Evolutionary conservation across 805 yeast species (phyloP).

Genomic region (Metschnikowia arizonensis): DNA sequence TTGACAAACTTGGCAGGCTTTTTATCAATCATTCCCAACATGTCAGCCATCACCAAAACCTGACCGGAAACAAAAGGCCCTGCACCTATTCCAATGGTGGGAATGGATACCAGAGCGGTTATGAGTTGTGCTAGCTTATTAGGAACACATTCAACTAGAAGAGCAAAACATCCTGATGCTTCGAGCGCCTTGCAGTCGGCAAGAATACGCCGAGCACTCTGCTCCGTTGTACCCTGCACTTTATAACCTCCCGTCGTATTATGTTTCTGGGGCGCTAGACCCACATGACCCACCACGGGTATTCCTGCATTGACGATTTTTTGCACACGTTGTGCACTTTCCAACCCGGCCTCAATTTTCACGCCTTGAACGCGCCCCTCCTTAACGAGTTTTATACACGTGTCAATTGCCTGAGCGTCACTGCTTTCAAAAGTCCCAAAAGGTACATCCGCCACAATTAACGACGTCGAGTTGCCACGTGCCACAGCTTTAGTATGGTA

Average conservation of each 20-base stretch:
- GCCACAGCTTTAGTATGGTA: constrained; percentile 73
- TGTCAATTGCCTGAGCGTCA: constrained; percentile 55
- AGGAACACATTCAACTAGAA: constrained; percentile 87
- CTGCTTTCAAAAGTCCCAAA: constrained; percentile 79
- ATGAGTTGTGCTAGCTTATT: constrained; percentile 60
- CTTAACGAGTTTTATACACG: constrained; percentile 52
- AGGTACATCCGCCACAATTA: constrained; percentile 81
- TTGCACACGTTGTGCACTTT: constrained; percentile 47
- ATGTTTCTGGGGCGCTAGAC: constrained; percentile 85
- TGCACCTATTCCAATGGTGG: constrained; percentile 96
- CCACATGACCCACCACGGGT: constrained; percentile 89
- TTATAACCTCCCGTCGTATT: constrained; percentile 81
- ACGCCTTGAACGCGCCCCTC: constrained; percentile 63
- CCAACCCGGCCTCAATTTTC: constrained; percentile 79
- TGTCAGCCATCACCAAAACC: constrained; percentile 81
- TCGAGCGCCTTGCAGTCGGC: constrained; percentile 69
- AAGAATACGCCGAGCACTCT: constrained; percentile 52
- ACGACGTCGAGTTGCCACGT: constrained; percentile 62
- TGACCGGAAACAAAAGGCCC: constrained; percentile 84
- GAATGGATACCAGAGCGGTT: constrained; percentile 57
- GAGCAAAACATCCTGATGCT: constrained; percentile 68
- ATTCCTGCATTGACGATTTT: constrained; percentile 66
- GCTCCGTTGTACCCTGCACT: constrained; percentile 67
- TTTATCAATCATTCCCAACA: constrained; percentile 65
- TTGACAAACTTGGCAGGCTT: constrained; percentile 66